Conservation (phyloP, 768 basidiomycete species). For the Leccinum subgranulosum region DNA sequence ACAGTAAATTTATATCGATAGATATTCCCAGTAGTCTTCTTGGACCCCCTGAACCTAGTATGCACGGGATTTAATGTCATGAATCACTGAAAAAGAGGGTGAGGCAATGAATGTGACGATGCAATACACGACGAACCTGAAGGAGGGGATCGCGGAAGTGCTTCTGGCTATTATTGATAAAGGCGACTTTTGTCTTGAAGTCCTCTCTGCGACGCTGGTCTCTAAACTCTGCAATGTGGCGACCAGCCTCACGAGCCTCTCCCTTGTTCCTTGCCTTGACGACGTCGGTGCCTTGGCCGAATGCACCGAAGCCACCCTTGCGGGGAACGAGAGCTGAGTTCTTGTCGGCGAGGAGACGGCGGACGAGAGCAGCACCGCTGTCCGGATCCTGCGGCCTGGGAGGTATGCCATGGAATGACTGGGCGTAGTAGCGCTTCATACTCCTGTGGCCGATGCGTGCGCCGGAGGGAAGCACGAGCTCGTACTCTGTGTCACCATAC, state of each 20-base stretch:
- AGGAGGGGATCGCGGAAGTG: conserved; percentile 76
- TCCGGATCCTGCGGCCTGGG: conserved; percentile 57
- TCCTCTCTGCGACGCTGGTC: conserved; percentile 77
- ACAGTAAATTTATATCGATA: conserved; percentile 12
- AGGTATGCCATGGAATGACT: conserved; percentile 59
- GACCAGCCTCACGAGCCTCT: conserved; percentile 88
- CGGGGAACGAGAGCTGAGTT: conserved; percentile 81
- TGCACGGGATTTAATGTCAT: conserved; percentile 1
- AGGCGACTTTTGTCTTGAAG: conserved; percentile 81
- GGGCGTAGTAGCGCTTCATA: conserved; percentile 82
- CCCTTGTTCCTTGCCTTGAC: conserved; percentile 92
- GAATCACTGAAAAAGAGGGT: conserved; percentile 15
- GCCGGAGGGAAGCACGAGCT: conserved; percentile 92
- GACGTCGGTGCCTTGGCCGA: conserved; percentile 75
- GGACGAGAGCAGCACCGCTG: conserved; percentile 74
- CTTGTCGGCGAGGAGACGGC: conserved; percentile 74
- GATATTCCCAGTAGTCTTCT: conserved; percentile 14
- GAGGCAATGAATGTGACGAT: background rate
- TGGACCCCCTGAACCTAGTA: conserved; percentile 1
- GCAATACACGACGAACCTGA: conserved; percentile 37
- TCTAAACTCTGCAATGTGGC: conserved; percentile 79
- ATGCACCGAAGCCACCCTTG: conserved; percentile 85
- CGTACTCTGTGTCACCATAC: conserved; percentile 77
- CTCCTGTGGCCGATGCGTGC: conserved; percentile 89
- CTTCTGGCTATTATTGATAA: conserved; percentile 83